phyloP scores from a whole-genome alignment of 768 basidiomycete genomes.

The Leccinum broughii region DNA sequence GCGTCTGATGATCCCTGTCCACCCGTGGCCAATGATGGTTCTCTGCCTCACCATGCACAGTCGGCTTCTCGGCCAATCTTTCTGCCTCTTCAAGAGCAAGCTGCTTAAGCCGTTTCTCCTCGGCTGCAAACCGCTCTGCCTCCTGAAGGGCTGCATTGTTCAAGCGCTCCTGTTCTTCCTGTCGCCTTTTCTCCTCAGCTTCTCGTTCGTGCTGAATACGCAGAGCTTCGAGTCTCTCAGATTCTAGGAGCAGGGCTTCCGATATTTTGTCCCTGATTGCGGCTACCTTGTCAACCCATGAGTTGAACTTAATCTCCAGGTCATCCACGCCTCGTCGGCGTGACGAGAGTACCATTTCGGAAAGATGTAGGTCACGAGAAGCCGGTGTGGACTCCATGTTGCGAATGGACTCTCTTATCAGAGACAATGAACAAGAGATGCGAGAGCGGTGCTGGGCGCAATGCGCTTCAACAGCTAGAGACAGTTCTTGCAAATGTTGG shows the following conservation, averaged over 20 bases:
- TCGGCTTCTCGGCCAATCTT: constrained; percentile 17
- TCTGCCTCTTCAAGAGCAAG: constrained; percentile 12
- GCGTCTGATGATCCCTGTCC: constrained; percentile 5
- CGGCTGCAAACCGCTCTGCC: constrained; percentile 32
- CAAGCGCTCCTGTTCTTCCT: constrained; percentile 25
- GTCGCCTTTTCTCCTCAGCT: constrained; percentile 22
- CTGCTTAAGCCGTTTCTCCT: constrained; percentile 31
- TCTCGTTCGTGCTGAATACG: constrained; percentile 33
- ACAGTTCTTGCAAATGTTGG: constrained; percentile 39
- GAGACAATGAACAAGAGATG: constrained; percentile 50
- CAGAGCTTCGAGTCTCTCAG: constrained; percentile 42
- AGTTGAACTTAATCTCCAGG: constrained; percentile 45
- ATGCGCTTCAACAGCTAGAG: constrained; percentile 37
- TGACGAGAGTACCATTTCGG: constrained; percentile 48
- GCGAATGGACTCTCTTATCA: constrained; percentile 54
- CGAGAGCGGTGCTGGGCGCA: constrained; percentile 36
- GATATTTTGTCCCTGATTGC: constrained; percentile 39
- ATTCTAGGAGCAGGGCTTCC: constrained; percentile 41
- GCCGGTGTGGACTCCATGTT: constrained; percentile 53
- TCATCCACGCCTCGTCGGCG: constrained; percentile 54
- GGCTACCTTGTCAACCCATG: constrained; percentile 45
- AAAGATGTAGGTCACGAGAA: constrained; percentile 43
- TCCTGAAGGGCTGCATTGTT: constrained; percentile 36
- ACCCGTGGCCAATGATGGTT: constrained; percentile 18
- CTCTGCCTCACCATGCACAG: constrained; percentile 28